Base-by-base conservation (phyloP, 176 grass and related monocot genomes). In the Avena sativa region DNA sequence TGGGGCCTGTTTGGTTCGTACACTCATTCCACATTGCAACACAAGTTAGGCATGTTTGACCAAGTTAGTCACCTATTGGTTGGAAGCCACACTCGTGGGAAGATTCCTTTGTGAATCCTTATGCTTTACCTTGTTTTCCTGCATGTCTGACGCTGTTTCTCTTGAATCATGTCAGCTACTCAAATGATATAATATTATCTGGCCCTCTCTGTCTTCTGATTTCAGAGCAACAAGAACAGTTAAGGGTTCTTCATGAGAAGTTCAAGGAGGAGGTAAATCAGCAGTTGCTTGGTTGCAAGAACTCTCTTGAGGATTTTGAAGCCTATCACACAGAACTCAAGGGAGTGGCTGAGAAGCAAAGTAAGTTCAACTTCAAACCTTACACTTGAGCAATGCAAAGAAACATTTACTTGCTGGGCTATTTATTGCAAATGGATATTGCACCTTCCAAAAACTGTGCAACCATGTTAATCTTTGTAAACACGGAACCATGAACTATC, bases 211-310 rank as follows among this genome's bases (percentile, higher is more conserved):
- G 15, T 79, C 21, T 85, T 87, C 19, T 63, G 75, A 43, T 84
- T 73, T 62, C 63, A 98, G 97, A 94, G 77, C 90, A 98, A 89
- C 87, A 93, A 86, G 89, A 93, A 57, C 92, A 89, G 59, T 78
- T 98, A 83, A 93, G 78, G 57, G 30, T 86, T 88, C 87, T 96
- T 67, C 92, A 96, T 83, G 90, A 91, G 46, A 98, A 94, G 87
- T 96, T 93, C 80, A 94, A 90, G 87, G 90, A 96, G 85, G 94
- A 96, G 79, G 85, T 96, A n/a, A 88, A 88, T 80, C 89, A 94
- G 53, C 94, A 94, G 63, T 83, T 98, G 50, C 62, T 90, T 50
- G 83, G 74, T 66, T 98, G 94, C 83, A 91, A n/a, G 83, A 91
- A 43, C 56, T 92, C 92, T 74, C 80, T 98, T 20, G 40, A 91